Conservation (phyloP, 2,329 filamentous ascomycete species). For the Nemania sp. region DNA sequence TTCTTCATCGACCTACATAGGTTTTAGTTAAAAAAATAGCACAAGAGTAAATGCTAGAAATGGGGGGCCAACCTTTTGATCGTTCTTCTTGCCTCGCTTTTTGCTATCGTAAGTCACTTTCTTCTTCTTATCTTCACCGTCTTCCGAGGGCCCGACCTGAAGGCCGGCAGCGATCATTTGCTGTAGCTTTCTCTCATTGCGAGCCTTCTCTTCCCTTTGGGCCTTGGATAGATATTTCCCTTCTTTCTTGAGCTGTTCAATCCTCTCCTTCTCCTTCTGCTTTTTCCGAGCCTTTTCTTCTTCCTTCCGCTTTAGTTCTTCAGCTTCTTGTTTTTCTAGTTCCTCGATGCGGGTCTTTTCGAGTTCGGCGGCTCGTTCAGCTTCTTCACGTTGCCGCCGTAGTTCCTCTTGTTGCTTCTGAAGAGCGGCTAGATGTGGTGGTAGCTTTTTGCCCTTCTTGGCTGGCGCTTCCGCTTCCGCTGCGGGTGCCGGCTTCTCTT, state of each 20-base stretch:
- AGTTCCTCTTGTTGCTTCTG: constrained; percentile 87
- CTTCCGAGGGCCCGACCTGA: constrained; percentile 73
- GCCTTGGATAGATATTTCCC: constrained; percentile 89
- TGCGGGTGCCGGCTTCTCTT: constrained; percentile 59
- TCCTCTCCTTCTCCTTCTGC: constrained; percentile 86
- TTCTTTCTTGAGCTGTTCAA: constrained; percentile 88
- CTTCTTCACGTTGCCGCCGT: constrained; percentile 73
- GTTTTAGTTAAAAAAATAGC: constrained; percentile 31
- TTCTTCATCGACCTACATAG: constrained; percentile 75
- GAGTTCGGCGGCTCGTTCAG: constrained; percentile 68
- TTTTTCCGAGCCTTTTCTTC: constrained; percentile 83
- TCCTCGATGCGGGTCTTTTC: constrained; percentile 75
- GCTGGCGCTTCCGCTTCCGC: constrained; percentile 60
- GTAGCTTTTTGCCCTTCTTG: constrained; percentile 91
- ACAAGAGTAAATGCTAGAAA: not conserved
- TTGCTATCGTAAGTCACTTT: constrained; percentile 79
- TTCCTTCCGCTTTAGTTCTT: constrained; percentile 76
- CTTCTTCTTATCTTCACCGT: constrained; percentile 75
- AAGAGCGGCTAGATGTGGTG: constrained; percentile 76
- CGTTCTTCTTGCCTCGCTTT: constrained; percentile 75
- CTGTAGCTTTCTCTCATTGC: constrained; percentile 82
- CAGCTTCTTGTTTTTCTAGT: constrained; percentile 71
- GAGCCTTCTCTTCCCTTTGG: constrained; percentile 83
- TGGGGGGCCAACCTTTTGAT: constrained; percentile 61
- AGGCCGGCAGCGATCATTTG: constrained; percentile 86